These are phyloP conservation scores for Penicillium hordei DNA, from an alignment of 2,329 filamentous ascomycete genomes.

Conservation along the genomic window DNA sequence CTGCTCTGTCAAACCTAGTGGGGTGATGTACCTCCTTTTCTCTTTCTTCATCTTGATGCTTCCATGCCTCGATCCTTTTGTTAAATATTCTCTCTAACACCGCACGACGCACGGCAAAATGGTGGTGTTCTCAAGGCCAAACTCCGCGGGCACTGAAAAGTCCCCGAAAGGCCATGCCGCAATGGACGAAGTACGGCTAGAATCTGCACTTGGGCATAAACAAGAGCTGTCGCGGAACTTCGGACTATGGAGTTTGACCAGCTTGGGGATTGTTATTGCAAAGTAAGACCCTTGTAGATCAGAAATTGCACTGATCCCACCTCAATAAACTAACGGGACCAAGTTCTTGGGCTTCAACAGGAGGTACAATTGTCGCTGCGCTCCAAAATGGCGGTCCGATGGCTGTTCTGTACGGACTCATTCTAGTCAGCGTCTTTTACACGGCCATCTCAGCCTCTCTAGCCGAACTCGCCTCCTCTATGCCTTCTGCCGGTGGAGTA, in stretches of 20 bases:
- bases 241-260: conserved; percentile 55
- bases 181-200: conserved; percentile 28
- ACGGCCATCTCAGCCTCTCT: conserved; percentile 55
- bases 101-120: conserved; percentile 9
- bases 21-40: conserved; percentile 7
- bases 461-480: conserved; percentile 57
- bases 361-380: conserved; percentile 55
- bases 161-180: conserved; percentile 7
- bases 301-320: neutral
- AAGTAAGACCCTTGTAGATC: conserved; percentile 21
- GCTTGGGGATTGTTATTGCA: conserved; percentile 56
- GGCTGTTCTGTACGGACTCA: conserved; percentile 60
- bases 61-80: neutral
- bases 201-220: conserved; percentile 50
- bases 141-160: conserved; percentile 5
- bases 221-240: conserved; percentile 62
- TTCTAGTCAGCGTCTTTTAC: conserved; percentile 50
- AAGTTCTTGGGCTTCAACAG: conserved; percentile 62
- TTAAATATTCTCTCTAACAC: neutral
- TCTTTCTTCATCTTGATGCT: neutral
- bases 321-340: neutral
- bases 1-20: conserved; percentile 1
- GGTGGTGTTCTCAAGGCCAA: conserved; percentile 2
- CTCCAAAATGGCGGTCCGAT: conserved; percentile 61
- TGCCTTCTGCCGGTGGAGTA: conserved; percentile 55